Evolutionary conservation across 2,329 filamentous ascomycete species (phyloP), one percentile per base, ranked within the genome.

Genomic region (Chaetomium sp.): DNA sequence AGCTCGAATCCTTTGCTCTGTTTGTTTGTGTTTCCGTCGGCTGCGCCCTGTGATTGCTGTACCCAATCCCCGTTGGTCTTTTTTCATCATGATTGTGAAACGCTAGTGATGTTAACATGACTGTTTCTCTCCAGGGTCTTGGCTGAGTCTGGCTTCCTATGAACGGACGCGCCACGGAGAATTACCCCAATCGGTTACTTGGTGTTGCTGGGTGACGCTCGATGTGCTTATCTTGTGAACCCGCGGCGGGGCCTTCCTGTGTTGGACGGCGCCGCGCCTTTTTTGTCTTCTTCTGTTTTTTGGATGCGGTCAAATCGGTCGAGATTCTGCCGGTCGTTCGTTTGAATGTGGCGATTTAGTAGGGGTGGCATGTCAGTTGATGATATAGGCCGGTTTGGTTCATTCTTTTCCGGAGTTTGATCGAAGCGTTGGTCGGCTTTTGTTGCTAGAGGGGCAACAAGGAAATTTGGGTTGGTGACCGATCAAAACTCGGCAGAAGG

Each of bases 121-220:
- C 33, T 48, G 48, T 42, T 12, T 48, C 3, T 52, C 37, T 57
- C 19, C 19, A 69, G 68, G 57, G 68, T 69, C 47, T 54, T 69
- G 59, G 68, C 68, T 58, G 68, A 69, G 52, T 69, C 68, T 42
- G 68, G 68, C 41, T 69, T 69, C 64, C 63, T 69, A 36, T 69
- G 62, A 68, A 57, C 54, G 49, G 52, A 14, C 40, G 19, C 6
- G n/a, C n/a, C 40, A 32, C 11, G 32, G n/a, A 44, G 27, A 37
- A 11, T 40, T 7, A 6, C 19, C 41, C 6, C 8, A n/a, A 27
- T 27, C 19, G 19, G 19, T 27, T 27, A 27, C 19, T 27, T 27
- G 19, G 19, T 27, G 19, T 27, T 27, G 19, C 19, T 27, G 19
- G 19, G 19, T 27, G 19, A 27, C 19, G 19, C 19, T 27, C 19